These are phyloP conservation scores for Crithidia bombi DNA, from an alignment of 208 protist species.

Conservation along the genomic window DNA sequence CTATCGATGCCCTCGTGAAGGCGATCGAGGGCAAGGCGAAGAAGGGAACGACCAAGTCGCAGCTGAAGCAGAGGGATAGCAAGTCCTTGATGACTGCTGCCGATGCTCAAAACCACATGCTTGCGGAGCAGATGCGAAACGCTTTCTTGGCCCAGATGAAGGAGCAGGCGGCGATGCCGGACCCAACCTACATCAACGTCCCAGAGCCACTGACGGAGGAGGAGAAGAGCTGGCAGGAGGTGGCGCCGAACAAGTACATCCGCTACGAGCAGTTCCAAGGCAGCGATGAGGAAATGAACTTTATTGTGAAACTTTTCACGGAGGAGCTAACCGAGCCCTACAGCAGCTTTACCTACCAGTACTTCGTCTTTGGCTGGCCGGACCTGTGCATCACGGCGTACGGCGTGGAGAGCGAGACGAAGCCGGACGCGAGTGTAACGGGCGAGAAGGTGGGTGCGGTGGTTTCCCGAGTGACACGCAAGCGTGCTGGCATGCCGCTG, in stretches of 20 bases:
- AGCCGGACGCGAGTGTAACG: conserved; percentile 58
- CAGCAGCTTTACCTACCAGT: conserved; percentile 99
- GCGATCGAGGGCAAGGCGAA: conserved; percentile 73
- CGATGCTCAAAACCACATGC: conserved; percentile 33
- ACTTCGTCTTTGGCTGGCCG: conserved; percentile 98
- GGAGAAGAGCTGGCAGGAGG: conserved; percentile 64
- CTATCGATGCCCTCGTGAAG: conserved; percentile 66
- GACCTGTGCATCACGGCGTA: conserved; percentile 93
- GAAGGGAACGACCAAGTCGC: conserved; percentile 73
- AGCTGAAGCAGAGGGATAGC: conserved; percentile 52
- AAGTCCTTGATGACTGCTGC: conserved; percentile 45
- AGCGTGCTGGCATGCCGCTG: conserved; percentile 60
- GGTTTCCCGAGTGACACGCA: conserved; percentile 86
- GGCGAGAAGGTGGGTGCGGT: conserved; percentile 90
- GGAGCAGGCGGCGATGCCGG: conserved; percentile 38
- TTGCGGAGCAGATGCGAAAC: conserved; percentile 25
- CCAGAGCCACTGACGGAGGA: conserved; percentile 52
- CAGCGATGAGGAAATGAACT: conserved; percentile 79
- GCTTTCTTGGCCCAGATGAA: conserved; percentile 12
- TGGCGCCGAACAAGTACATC: conserved; percentile 71
- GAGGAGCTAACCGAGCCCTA: conserved; percentile 98
- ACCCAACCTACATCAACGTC: conserved; percentile 70
- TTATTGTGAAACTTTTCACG: conserved; percentile 94
- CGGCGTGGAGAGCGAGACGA: conserved; percentile 59
- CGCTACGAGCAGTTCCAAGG: conserved; percentile 85